Conservation (phyloP, 176 grass and related monocot species). For the Hyparrhenia diplandra region DNA sequence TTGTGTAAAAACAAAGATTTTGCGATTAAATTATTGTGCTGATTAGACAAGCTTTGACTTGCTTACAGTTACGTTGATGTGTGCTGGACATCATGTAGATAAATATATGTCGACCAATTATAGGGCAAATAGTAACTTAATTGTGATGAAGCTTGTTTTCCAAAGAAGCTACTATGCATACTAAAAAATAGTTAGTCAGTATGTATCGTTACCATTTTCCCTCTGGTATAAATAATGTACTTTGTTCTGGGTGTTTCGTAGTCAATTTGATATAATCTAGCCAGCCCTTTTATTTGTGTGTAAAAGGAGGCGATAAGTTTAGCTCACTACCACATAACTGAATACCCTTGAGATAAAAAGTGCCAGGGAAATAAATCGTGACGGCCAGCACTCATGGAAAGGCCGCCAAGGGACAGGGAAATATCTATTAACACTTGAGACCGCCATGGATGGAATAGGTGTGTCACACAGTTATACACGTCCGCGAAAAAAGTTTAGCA, state of each 20-base stretch:
- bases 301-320: background rate
- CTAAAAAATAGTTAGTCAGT: no score
- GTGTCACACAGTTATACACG: no score
- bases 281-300: no score
- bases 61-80: constrained; percentile 14
- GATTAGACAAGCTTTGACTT: constrained; percentile 43
- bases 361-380: no score
- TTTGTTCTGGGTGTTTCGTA: background rate
- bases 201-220: background rate
- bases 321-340: no score
- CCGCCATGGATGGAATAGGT: no score
- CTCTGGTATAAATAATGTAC: background rate
- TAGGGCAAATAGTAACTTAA: constrained; percentile 3
- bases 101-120: constrained; percentile 41
- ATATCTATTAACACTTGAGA: no score
- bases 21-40: constrained; percentile 10
- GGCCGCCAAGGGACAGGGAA: no score
- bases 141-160: background rate
- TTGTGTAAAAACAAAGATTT: background rate
- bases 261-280: background rate
- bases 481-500: no score
- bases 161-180: no score
- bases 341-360: no score
- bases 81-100: constrained; percentile 14
- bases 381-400: no score